phyloP scores from a whole-genome alignment of 2,329 filamentous ascomycete species.

The Raffaelea ambrosiae region DNA sequence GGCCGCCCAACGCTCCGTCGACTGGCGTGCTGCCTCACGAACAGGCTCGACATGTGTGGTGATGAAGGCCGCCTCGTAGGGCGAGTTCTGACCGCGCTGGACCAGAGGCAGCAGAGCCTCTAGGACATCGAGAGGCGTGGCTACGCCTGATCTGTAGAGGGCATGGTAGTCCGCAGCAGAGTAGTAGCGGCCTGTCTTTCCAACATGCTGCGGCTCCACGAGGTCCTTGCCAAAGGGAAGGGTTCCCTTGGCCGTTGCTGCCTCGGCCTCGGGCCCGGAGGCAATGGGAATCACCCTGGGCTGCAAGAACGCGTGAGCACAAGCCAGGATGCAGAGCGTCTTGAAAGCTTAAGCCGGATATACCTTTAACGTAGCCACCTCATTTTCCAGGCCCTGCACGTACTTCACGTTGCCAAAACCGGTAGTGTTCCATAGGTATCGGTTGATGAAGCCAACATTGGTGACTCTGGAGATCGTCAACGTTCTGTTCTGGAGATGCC shows the following conservation, averaged over 20 bases:
- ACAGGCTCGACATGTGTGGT: constrained; percentile 55
- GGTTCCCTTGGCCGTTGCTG: constrained; percentile 18
- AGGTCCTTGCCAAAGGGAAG: constrained; percentile 34
- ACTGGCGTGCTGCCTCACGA: constrained; percentile 60
- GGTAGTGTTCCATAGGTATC: constrained; percentile 62
- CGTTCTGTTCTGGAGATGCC: background rate
- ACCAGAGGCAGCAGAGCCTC: constrained; percentile 66
- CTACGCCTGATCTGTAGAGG: constrained; percentile 59
- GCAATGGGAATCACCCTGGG: constrained; percentile 4
- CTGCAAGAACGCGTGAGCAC: background rate
- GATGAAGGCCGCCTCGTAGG: constrained; percentile 66
- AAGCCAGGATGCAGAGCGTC: too few species aligned
- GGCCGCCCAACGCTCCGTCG: constrained; percentile 61
- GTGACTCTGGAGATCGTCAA: constrained; percentile 41
- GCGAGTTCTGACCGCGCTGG: constrained; percentile 43
- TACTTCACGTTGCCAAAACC: constrained; percentile 39
- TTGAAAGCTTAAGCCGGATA: too few species aligned
- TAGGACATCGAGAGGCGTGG: constrained; percentile 65
- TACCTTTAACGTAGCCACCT: constrained; percentile 41
- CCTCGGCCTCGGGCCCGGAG: constrained; percentile 19
- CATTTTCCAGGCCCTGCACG: constrained; percentile 34
- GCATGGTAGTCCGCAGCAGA: constrained; percentile 70
- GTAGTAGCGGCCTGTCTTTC: constrained; percentile 47
- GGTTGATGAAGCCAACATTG: constrained; percentile 52
- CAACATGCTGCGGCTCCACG: constrained; percentile 25